Percentiles rank a stretch among this genome's conserved stretches.
Evolutionary conservation across 495 filamentous ascomycete species (phyloP).

Genomic region (Hypomontagnella submonticulosa): DNA sequence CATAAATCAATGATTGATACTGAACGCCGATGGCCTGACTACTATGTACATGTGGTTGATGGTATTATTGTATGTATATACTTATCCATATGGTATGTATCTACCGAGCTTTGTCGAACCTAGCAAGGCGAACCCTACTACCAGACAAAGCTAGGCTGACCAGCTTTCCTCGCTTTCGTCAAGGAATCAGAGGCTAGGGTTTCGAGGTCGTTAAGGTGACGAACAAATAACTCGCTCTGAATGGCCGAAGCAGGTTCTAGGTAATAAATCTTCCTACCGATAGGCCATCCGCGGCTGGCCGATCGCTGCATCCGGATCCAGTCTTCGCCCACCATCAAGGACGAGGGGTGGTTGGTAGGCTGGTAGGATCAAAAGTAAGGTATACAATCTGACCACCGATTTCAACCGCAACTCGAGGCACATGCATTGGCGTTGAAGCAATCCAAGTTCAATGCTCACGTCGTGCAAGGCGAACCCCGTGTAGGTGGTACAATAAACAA

Average conservation of each 20-base stretch:
- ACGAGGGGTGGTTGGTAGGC: constrained; percentile 2
- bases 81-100: no score
- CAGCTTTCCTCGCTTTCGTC: constrained; percentile 5
- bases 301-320: constrained; percentile 28
- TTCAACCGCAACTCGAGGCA: constrained; percentile 25
- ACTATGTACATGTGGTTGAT: no score
- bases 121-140: no score
- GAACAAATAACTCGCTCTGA: constrained; percentile 30
- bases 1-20: no score
- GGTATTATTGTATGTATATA: no score
- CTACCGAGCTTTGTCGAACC: no score
- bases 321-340: constrained; percentile 12
- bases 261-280: constrained; percentile 38
- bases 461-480: constrained; percentile 30
- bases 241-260: constrained; percentile 7
- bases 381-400: constrained; percentile 19
- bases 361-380: neutral
- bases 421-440: constrained; percentile 31
- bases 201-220: constrained; percentile 34
- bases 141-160: constrained; percentile 13
- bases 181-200: constrained; percentile 18
- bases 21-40: no score
- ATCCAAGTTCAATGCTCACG: constrained; percentile 18
- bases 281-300: constrained; percentile 27
- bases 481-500: constrained; percentile 41